Evolutionary conservation across 495 filamentous ascomycete species (phyloP), one percentile per base, ranked within the genome.

Genomic region (Lineolata rhizophorae): DNA sequence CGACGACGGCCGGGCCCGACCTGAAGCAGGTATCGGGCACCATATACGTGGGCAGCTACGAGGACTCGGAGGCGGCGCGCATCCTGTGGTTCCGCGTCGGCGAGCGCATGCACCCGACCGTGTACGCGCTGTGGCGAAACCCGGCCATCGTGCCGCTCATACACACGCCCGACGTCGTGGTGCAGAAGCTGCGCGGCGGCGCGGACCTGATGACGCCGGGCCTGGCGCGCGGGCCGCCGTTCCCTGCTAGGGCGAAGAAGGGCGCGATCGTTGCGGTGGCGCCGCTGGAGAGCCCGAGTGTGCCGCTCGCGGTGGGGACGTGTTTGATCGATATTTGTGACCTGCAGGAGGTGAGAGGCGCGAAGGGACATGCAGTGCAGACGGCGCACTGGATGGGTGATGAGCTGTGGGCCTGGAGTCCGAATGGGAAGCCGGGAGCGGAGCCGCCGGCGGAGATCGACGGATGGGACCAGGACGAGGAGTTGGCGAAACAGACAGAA

Each of bases 141-240:
- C 57, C 75, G 1, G 47, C 53, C 11, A 44, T 80, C 10, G 49
- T 77, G 1, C 67, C 74, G 0, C 41, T 80, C 8, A 55, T 80
- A 2, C 59, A 75, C 39, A 79, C 74, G 0, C 66, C 67, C 5
- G 50, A 57, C 1, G 46, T 66, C 18, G 74, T 77, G 3, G 58
- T 80, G 40, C 49, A 58, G 31, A 78, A 76, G 48, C 52, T 80
- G 3, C 61, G 57, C 20, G 54, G 59, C 4, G 75, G 74, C 3
- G 72, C 74, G 2, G 72, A 76, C 48, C 50, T 80, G n/a, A 80
- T 80, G 74, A 77, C 65, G 1, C 74, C 74, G 1, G 74, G 74
- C 17, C 52, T 80, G 6, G 68, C 71, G 4, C 59, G 66, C 26
- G 72, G 75, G 12, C 74, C 74, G 3, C 74, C 74, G 0, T 80